These are phyloP conservation scores for Peziza echinospora DNA, from an alignment of 495 filamentous ascomycete species.

Conservation along the genomic window DNA sequence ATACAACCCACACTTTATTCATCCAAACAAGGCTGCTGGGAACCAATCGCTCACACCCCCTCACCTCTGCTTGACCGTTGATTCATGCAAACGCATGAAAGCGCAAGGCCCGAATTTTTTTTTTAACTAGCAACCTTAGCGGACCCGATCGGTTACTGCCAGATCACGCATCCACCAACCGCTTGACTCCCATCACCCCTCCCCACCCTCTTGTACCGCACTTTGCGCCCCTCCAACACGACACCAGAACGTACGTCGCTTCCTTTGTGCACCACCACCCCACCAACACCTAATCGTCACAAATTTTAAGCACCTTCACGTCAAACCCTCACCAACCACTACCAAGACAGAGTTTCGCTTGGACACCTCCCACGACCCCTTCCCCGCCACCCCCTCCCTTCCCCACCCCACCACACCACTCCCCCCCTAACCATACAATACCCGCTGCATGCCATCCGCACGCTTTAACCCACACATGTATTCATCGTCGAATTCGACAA, in stretches of 20 bases:
- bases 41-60: neutral
- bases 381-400: neutral
- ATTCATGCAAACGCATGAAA: too few relatives aligned
- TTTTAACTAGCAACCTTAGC: too few relatives aligned
- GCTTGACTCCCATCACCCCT: neutral
- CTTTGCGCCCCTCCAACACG: neutral
- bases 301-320: neutral
- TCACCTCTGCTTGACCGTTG: too few relatives aligned
- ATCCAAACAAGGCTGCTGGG: too few relatives aligned
- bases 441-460: conserved; percentile 16
- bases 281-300: too few relatives aligned
- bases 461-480: conserved; percentile 15
- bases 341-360: neutral
- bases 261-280: neutral
- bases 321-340: neutral
- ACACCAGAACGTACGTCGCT: neutral
- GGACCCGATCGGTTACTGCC: too few relatives aligned
- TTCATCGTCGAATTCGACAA: conserved; percentile 35
- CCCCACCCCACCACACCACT: neutral
- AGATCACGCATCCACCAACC: too few relatives aligned
- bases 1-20: too few relatives aligned
- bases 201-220: neutral
- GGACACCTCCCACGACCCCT: neutral
- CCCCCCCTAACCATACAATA: conserved; percentile 5
- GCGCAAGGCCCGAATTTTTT: too few relatives aligned